A percentile compares a stretch with the other conserved stretches of the same genome.
phyloP scores from a whole-genome alignment of 768 basidiomycete species.

The Boletus edulis region DNA sequence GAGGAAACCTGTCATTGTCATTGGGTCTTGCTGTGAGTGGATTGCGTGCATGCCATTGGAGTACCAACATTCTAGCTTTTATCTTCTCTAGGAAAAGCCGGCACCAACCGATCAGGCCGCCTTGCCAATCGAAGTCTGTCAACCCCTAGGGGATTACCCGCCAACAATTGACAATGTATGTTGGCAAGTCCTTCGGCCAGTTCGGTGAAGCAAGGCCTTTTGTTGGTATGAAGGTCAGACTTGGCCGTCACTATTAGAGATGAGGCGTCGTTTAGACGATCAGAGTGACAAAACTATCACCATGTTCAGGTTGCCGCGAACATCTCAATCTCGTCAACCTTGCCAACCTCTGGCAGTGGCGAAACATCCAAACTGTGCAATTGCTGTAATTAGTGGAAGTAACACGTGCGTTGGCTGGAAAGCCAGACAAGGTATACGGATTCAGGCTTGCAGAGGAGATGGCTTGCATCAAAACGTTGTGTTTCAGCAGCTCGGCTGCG shows the following conservation, averaged over 20 bases:
- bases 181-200: too few species aligned
- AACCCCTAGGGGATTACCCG: too few species aligned
- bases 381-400: neutral
- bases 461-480: slow-evolving; percentile 10
- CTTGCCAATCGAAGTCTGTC: neutral
- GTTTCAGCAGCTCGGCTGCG: neutral
- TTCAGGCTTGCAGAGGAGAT: neutral
- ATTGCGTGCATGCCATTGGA: neutral
- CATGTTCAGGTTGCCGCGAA: too few species aligned
- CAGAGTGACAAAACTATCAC: too few species aligned
- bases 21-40: neutral
- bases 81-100: neutral
- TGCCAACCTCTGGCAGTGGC: slow-evolving; percentile 10
- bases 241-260: neutral
- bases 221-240: neutral
- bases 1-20: neutral
- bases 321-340: neutral
- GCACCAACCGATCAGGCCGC: neutral
- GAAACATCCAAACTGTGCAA: neutral
- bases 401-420: neutral
- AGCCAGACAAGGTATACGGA: neutral
- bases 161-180: too few species aligned
- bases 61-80: slow-evolving; percentile 8
- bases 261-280: too few species aligned
- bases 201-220: too few species aligned